Evolutionary conservation across 2,329 filamentous ascomycete genomes (phyloP).

Genomic region (Colletotrichum truncatum): DNA sequence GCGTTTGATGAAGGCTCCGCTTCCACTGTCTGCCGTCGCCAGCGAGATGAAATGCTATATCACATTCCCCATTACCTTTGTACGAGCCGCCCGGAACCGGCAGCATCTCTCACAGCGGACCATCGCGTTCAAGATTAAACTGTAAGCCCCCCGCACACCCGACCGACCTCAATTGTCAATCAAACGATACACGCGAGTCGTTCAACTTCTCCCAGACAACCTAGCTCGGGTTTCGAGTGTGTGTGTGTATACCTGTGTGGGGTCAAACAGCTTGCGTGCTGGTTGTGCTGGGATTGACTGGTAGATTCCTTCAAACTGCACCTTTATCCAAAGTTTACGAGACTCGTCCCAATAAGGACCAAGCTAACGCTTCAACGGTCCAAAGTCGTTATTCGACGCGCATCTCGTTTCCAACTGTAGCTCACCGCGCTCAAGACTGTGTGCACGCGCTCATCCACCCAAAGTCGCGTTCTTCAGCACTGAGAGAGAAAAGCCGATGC

Average conservation of each 20-base stretch:
- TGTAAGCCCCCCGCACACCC: not conserved
- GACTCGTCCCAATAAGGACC: slow-evolving; percentile 16
- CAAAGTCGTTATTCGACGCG: slow-evolving; percentile 9
- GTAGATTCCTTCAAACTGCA: not conserved
- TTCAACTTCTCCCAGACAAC: not conserved
- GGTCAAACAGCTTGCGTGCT: not conserved
- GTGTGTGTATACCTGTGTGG: slow-evolving; percentile 3
- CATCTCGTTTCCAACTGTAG: slow-evolving; percentile 2
- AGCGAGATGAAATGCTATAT: slow-evolving; percentile 9
- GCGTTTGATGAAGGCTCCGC: slow-evolving; percentile 14
- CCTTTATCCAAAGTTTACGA: not conserved
- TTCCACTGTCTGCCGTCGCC: not conserved
- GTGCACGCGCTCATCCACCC: not conserved
- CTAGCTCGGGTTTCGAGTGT: slow-evolving; percentile 11
- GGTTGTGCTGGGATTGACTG: slow-evolving; percentile 5
- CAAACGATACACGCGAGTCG: slow-evolving; percentile 7
- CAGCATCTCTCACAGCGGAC: slow-evolving; percentile 4
- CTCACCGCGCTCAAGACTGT: slow-evolving; percentile 11
- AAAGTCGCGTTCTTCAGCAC: not conserved
- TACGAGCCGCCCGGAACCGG: not conserved
- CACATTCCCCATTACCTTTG: not conserved
- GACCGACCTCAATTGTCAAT: not conserved
- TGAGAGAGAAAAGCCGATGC: not conserved
- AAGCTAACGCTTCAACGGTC: slow-evolving; percentile 5
- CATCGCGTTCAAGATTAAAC: not conserved